Conservation (phyloP, 164 flowering plant genomes). For the Sedum album region DNA sequence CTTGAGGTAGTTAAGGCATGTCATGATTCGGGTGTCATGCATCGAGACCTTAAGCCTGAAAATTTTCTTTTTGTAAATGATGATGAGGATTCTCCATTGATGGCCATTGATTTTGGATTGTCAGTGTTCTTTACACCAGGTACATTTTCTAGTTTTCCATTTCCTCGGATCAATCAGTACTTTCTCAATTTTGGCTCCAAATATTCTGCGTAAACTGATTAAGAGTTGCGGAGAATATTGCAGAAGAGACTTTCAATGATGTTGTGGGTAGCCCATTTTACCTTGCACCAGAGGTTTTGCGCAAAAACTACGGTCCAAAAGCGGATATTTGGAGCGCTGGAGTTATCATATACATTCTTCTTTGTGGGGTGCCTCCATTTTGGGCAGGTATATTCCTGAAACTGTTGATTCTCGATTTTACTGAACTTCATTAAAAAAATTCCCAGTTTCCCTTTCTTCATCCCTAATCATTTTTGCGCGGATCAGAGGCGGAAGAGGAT, state of each 20-base stretch:
- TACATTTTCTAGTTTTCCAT: background rate
- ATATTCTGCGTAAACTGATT: background rate
- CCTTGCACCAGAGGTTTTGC: background rate
- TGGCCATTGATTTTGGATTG: constrained; percentile 5
- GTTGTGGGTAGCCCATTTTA: constrained; percentile 7
- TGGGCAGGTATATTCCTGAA: background rate
- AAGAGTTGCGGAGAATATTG: background rate
- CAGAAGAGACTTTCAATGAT: constrained; percentile 4
- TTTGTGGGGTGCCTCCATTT: constrained; percentile 5
- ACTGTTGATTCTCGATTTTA: background rate
- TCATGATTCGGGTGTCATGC: constrained; percentile 1
- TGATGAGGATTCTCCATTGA: constrained; percentile 6
- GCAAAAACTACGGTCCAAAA: background rate
- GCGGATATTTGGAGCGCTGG: constrained; percentile 6
- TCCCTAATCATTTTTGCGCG: background rate
- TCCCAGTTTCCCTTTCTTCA: background rate
- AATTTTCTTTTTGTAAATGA: constrained; percentile 1
- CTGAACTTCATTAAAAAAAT: too few relatives aligned
- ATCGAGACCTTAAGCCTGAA: constrained; percentile 7
- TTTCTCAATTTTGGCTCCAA: background rate
- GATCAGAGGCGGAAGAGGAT: background rate
- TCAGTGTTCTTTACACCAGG: constrained; percentile 4
- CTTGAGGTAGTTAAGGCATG: constrained; percentile 5
- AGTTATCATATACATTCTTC: constrained; percentile 7
- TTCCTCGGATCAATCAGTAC: background rate